Evolutionary conservation across 306 rosid genomes (phyloP), one percentile per base, ranked within the genome.

Genomic region (Cucurbita argyrosperma): DNA sequence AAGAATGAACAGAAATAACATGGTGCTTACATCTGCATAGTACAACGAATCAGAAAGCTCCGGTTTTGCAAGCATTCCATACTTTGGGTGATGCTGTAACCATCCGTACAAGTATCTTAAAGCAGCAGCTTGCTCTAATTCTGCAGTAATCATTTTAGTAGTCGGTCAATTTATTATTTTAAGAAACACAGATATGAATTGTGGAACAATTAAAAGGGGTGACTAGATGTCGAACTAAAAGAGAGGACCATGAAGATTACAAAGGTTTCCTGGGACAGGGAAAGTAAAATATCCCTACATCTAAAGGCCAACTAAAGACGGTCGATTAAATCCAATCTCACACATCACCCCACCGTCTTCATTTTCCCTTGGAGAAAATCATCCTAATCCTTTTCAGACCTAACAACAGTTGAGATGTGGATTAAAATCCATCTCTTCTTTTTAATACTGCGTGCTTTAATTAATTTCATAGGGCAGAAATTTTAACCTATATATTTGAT

Each of bases 111-210:
- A 85, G 80, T 91, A 94, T 79, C 83, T 94, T 74, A 94, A 79
- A 68, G 99, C 99, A 70, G 92, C 87, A 3, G 84, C 57, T 82
- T 91, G 99, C 85, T 94, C 99, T 84, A 94, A 72, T 83, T 94
- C 99, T 94, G 96, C 89, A 83, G 71, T 14, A 30, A 69, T 69
- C 30, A 67, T 46, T 45, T 49, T 49, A 69, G 39, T 49, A 58
- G 14, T 49, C 5, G 26, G 26, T 26, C 59, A 69, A 23, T 49
- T 26, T 50, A 5, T 5, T 45, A 0, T 7, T 47, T 7, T 26
- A 45, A 23, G 19, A 3, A 67, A 23, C 45, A 49, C 42, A 26
- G 8, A 1, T 16, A 68, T 4, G 23, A 46, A 47, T 26, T 69
- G 38, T 26, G 13, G 15, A 49, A 67, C 46, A 46, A 49, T 49